Base-by-base conservation (phyloP, 345 rosid species). In the Hevea brasiliensis region DNA sequence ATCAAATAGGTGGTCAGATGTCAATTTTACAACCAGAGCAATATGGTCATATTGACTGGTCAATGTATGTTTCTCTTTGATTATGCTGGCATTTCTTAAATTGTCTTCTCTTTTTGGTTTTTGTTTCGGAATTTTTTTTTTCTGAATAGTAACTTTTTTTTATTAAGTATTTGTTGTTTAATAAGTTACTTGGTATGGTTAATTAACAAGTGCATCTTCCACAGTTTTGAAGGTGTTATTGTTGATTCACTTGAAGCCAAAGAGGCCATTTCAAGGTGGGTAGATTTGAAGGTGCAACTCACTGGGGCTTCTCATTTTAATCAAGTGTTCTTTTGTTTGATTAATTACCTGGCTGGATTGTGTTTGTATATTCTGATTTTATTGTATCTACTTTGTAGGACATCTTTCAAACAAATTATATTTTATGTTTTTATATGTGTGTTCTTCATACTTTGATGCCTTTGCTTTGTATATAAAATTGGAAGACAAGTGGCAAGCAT, bases 181-280 rank as follows among this genome's bases (percentile, higher is more conserved):
- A 67, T 50, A 63, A 72, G 73, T 78, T 61, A 21, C 48, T 75
- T 59, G 70, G 55, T 62, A 58, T 78, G 73, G 66, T 67, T 76
- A n/a, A 70, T 70, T 81, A 76, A 41, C 55, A 69, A 37, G 40
- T 81, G 66, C 77, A 41, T 78, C 40, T 78, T 77, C 70, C 70
- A 68, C 90, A 94, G 98, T 61, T 94, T 88, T 87, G 95, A 94
- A 86, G 95, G 97, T 75, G 81, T 94, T 76, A 75, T 94, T 72
- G 92, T 85, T 29, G 92, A 89, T 83, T 94, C 97, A 35, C 82
- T 94, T 77, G 97, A 88, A 84, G 93, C 91, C 70, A 86, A 89
- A 84, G 97, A 83, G 76, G 92, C 84, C 18, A 80, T 94, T 79
- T 87, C 94, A 80, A 89, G 97, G 98, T 92, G 69, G 44, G 69